A percentile compares a stretch with the other conserved stretches of the same genome.
These are phyloP conservation scores for Hippophae rhamnoides DNA, from an alignment of 306 rosid species.

Conservation along the genomic window DNA sequence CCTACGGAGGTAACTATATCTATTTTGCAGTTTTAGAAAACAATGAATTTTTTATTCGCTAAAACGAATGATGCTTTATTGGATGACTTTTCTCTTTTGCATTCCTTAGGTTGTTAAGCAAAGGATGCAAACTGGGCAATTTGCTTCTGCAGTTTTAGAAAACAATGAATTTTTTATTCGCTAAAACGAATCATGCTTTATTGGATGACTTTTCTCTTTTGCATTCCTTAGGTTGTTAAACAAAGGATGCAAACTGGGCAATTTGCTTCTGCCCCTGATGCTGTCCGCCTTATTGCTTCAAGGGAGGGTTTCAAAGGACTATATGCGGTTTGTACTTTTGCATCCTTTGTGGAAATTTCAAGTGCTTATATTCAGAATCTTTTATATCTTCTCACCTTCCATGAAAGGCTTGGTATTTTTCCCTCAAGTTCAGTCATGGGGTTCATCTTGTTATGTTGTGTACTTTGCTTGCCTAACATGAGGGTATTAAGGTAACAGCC, in stretches of 20 bases:
- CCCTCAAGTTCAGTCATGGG: background rate
- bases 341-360: background rate
- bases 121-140: constrained; percentile 96
- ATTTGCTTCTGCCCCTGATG: constrained; percentile 69
- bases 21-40: constrained; percentile 12
- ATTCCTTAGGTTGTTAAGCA: constrained; percentile 83
- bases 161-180: no score
- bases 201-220: constrained; percentile 10
- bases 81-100: constrained; percentile 12
- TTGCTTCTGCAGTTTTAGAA: constrained; percentile 46
- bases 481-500: no score
- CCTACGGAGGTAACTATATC: constrained; percentile 75
- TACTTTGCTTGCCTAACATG: no score
- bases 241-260: constrained; percentile 98
- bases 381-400: background rate
- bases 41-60: no score
- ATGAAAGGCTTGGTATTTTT: background rate
- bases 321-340: constrained; percentile 56
- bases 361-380: background rate
- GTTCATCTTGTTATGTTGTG: background rate
- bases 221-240: constrained; percentile 69
- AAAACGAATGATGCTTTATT: no score
- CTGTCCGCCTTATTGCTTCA: constrained; percentile 68
- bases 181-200: no score
- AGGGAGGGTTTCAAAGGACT: constrained; percentile 81